Conservation (phyloP, 768 basidiomycete genomes). For the Lepiota brunneoincarnata region DNA sequence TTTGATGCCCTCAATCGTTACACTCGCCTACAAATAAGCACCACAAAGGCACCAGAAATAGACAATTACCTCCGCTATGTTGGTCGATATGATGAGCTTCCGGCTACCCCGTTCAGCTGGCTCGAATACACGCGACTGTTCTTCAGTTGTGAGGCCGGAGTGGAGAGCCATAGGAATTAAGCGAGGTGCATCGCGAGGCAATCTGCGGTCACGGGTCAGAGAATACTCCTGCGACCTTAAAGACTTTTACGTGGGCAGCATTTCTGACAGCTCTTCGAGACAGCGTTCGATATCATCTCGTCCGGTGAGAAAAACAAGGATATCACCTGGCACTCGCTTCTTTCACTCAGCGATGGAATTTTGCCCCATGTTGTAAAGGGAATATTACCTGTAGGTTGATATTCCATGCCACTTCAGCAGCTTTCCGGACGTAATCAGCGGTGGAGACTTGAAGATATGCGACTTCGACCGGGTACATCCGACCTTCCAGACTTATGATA, state of each 20-base stretch:
- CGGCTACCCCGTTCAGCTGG: constrained; percentile 70
- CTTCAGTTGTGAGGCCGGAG: constrained; percentile 84
- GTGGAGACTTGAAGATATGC: constrained; percentile 80
- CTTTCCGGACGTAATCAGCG: constrained; percentile 77
- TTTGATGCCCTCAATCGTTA: constrained; percentile 94
- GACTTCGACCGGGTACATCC: constrained; percentile 93
- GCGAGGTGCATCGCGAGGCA: constrained; percentile 52
- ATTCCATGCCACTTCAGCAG: constrained; percentile 82
- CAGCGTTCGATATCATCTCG: constrained; percentile 95
- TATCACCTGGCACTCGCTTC: constrained; percentile 82
- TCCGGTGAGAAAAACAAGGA: constrained; percentile 92
- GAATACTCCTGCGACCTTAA: constrained; percentile 3
- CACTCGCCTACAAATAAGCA: constrained; percentile 63
- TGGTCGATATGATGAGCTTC: constrained; percentile 91
- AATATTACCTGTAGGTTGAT: constrained; percentile 67
- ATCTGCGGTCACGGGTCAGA: constrained; percentile 27
- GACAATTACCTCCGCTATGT: constrained; percentile 81
- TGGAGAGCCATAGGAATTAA: constrained; percentile 77
- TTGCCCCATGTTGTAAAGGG: neutral
- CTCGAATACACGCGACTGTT: constrained; percentile 86
- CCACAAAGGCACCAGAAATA: neutral
- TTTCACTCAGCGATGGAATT: constrained; percentile 8
- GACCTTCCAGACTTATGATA: constrained; percentile 88
- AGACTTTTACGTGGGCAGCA: constrained; percentile 59
- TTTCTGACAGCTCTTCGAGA: constrained; percentile 75